Evolutionary conservation across 2,329 filamentous ascomycete genomes (phyloP).

Genomic region (Fusarium nurragi): DNA sequence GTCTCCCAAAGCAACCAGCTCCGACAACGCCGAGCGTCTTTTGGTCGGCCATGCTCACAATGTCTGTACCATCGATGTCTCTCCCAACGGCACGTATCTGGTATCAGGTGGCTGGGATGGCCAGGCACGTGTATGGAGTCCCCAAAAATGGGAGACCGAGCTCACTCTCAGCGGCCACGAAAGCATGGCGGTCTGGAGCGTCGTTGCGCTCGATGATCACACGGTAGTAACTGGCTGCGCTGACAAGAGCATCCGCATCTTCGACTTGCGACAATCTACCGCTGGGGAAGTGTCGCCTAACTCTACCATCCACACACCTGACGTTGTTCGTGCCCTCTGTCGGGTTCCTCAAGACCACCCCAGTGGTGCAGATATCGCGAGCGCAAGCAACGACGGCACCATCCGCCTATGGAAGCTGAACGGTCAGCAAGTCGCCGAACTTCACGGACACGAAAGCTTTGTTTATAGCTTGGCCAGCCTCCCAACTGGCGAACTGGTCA

Average conservation of each 20-base stretch:
- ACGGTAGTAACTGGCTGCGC: constrained; percentile 92
- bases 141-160: constrained; percentile 85
- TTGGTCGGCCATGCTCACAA: constrained; percentile 88
- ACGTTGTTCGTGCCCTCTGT: constrained; percentile 89
- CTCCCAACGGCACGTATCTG: constrained; percentile 75
- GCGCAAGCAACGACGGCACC: constrained; percentile 90
- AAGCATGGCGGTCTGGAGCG: constrained; percentile 85
- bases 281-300: constrained; percentile 61
- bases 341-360: constrained; percentile 78
- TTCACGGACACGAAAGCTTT: constrained; percentile 92
- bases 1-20: constrained; percentile 70
- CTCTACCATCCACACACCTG: constrained; percentile 71
- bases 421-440: constrained; percentile 77
- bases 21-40: constrained; percentile 84
- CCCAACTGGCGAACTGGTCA: constrained; percentile 87
- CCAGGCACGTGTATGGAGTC: constrained; percentile 84
- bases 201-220: constrained; percentile 80
- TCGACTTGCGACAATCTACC: constrained; percentile 72
- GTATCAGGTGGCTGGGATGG: constrained; percentile 96
- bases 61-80: constrained; percentile 85
- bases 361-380: constrained; percentile 91
- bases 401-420: constrained; percentile 88
- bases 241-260: constrained; percentile 89
- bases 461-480: constrained; percentile 86
- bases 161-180: constrained; percentile 78